Base-by-base conservation (phyloP, 208 protist genomes). In the Tritrichomonas musculus region DNA sequence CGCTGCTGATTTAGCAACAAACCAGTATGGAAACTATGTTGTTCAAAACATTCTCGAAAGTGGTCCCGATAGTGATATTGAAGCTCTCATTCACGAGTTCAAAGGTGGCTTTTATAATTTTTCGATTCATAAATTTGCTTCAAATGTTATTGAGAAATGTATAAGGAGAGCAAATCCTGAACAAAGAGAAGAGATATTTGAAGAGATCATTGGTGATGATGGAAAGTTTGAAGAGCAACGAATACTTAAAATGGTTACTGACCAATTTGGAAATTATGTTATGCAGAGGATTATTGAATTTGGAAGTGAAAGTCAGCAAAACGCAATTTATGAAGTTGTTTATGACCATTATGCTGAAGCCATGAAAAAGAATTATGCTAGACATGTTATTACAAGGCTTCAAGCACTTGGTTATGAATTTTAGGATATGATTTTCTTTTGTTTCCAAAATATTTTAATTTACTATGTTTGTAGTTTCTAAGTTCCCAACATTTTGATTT, bases 11-110 rank as follows among this genome's bases (percentile, higher is more conserved):
- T 49, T 88, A 53, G 47, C 77, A 5, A 57, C 44, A 95, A 92
- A 99, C 94, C 97, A 99, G 95, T 99, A 99, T 94, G 98, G 98
- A 92, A 99, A 99, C 95, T 99, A 99, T 94, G 98, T 99, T n/a
- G 97, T 99, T 88, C 98, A 99, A 96, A 98, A 99, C 94, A 96
- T 99, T 22, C 94, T 99, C 36, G 97, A 98, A 94, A 96, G 98
- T 94, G 97, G 97, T 53, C 96, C 95, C 39, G 96, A 96, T 44
- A 95, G 96, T 50, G 94, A 96, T 92, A 97, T 97, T 95, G 72
- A 65, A 17, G 73, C 73, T 17, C 96, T 98, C 36, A 94, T 97
- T 41, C 93, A 94, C 84, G 95, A 97, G 92, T 97, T 97, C 94
- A 93, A 80, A 82, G 94, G 94, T 4, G 50, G 36, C 39, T 92